Evolutionary conservation across 257 asterid genomes (phyloP).

Genomic region (Fraxinus excelsior): DNA sequence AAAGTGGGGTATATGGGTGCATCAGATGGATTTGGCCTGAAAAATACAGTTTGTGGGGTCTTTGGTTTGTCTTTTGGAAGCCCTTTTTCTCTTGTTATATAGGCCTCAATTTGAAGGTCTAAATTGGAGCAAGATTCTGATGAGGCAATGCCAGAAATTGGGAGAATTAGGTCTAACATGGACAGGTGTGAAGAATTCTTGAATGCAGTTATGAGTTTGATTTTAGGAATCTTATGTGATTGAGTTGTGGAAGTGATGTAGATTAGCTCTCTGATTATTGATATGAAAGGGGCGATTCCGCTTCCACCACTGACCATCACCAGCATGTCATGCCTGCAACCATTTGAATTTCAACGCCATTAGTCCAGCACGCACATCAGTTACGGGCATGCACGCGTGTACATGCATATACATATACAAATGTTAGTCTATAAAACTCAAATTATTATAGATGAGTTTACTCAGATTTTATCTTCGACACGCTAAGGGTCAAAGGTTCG

Average conservation of each 20-base stretch:
- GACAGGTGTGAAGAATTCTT: conserved; percentile 30
- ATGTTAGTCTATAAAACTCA: neutral
- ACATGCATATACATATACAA: too few species aligned
- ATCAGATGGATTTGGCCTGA: conserved; percentile 66
- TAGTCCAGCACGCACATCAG: neutral
- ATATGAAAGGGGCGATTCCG: conserved; percentile 91
- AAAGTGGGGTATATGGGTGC: conserved; percentile 62
- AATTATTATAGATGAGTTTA: neutral
- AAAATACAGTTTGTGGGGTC: conserved; percentile 43
- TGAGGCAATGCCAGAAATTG: neutral
- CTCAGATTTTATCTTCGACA: neutral
- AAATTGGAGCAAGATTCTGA: conserved; percentile 22
- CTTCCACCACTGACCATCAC: conserved; percentile 98
- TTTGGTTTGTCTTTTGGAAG: neutral
- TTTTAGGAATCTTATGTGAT: conserved; percentile 54
- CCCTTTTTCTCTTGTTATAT: conserved; percentile 23
- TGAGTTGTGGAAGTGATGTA: conserved; percentile 47
- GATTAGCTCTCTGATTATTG: conserved; percentile 74
- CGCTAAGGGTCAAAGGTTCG: too few species aligned
- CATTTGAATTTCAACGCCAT: neutral
- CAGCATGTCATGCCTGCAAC: conserved; percentile 70
- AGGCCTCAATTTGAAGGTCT: conserved; percentile 69
- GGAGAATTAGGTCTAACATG: neutral
- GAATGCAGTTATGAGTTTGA: conserved; percentile 61
- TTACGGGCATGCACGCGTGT: neutral